Evolutionary conservation across 495 filamentous ascomycete genomes (phyloP), one percentile per base, ranked within the genome.

Genomic region (Viridothelium virens): DNA sequence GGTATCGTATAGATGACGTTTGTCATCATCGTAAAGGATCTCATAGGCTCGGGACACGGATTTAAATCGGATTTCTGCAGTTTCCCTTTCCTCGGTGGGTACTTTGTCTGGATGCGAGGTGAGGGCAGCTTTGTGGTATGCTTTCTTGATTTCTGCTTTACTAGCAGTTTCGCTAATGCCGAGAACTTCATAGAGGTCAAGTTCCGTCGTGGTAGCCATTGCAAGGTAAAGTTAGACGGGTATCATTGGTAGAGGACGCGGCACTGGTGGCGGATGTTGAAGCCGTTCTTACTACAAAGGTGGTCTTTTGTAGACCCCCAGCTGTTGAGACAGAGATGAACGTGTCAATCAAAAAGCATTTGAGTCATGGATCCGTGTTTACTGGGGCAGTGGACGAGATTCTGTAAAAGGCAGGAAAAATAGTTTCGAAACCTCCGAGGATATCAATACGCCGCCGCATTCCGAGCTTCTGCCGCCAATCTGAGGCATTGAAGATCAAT

Each of bases 41-140:
- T 98, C 94, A 80, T 97, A 98, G 67, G 94, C 94, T 79, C 94
- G 88, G 62, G 88, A 91, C 53, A 96, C 86, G 61, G 84, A 78
- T 78, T 97, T 97, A 84, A 98, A 98, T 67, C 86, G 90, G 71
- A 88, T 81, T 71, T 96, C 93, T 41, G 94, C 91, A 63, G 85
- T 86, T 67, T 83, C 89, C 63, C 94, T 88, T 70, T 93, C 87
- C 36, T 86, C 84, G 78, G 95, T 90, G 69, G 92, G 82, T 63
- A 97, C 94, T 80, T 98, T 98, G 79, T 98, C 94, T 41, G 94
- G 94, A 73, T 98, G 94, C 72, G 87, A 88, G 71, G 87, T 80
- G 46, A 97, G 84, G 1, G 94, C 95, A 67, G 94, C 94, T 86
- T 96, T 97, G 77, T 92, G 90, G 77, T 97, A 98, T 48, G 94